Base-by-base conservation (phyloP, 2,329 filamentous ascomycete genomes). In the Aspergillus floridensis region DNA sequence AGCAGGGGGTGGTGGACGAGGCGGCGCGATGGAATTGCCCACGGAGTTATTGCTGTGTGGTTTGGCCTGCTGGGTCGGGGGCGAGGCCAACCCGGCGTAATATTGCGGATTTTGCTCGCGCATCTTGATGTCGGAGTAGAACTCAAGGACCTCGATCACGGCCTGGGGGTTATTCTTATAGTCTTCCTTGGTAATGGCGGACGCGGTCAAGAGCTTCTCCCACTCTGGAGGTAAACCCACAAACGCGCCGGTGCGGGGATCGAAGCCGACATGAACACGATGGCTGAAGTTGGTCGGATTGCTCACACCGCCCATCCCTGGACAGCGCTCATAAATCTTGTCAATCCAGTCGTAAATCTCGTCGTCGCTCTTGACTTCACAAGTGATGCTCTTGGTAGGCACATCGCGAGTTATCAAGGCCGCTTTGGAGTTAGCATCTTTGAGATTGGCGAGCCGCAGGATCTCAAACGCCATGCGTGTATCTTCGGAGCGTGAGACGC, bases 331-430 rank as follows among this genome's bases (percentile, higher is more conserved):
- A 74, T 98, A 98, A 66, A 99, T 96, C 74, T 93, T 91, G 76
- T 99, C 95, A 70, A 98, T 96, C 95, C 95, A 99, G 70, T 96
- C 92, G 76, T 99, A 99, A 56, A 99, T 87, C 68, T 99, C 95
- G 72, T 96, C 93, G 71, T 99, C 95, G 58, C 88, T 90, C 78
- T 97, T 96, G 69, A 98, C 92, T 74, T 90, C 92, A 75, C 96
- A 95, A 64, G 95, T 92, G 55, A 97, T 86, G 3, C 91, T 90
- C 74, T 90, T 92, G 59, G 88, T 90, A 8, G 88, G 85, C 35
- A 91, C 88, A 65, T 97, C 93, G 65, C 92, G 88, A 49, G 90
- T 90, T 54, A 88, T 86, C 11, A 92, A 85, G 61, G 89, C 91
- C 53, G 84, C 86, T 50, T 88, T 91, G 44, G 77, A 77, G 59